Evolutionary conservation across 1,284 basidiomycete species (phyloP), one percentile per base, ranked within the genome.

Genomic region (Amylostereum chailletii): DNA sequence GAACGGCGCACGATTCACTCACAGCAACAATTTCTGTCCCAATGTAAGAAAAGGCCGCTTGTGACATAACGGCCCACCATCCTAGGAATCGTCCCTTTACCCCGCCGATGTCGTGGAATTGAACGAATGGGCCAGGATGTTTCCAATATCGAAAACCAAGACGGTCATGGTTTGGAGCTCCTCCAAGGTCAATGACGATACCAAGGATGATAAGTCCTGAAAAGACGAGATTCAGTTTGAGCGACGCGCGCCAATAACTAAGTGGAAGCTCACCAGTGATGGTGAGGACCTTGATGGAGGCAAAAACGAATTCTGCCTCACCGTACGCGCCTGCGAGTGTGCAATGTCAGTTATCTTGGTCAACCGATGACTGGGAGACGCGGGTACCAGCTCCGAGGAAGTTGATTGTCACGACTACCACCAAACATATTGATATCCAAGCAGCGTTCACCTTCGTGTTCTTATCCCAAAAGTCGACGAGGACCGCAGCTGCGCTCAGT

Each of bases 21-120:
- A 93, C 83, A 36, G 89, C 90, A 40, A 94, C 86, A 54, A 94
- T 86, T 65, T 94, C 92, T 6, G 90, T 91, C 45, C 81, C 77
- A 53, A 83, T 80, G 71, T 83, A 93, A 8, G 84, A 86, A 72
- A 94, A 94, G 1, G 88, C 88, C 6, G 90, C 89, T 57, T 86
- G 80, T 1, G 79, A 77, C 68, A 83, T 70, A 34, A 83, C 81
- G 30, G 79, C 74, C 77, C 81, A 65, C 71, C 76, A 83, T 42
- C 81, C 80, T 46, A 88, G 67, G 69, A 90, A 81, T 45, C 72
- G 75, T 2, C 86, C 86, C 55, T 76, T 76, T 2, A 71, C 48
- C 0, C 88, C 88, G 1, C 60, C 34, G 45, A 84, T 82, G 34
- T 60, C 66, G 36, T 71, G 42, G 58, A 65, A 85, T 58, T 83